phyloP scores from a whole-genome alignment of 2,329 filamentous ascomycete species.

The Exophiala sideris region DNA sequence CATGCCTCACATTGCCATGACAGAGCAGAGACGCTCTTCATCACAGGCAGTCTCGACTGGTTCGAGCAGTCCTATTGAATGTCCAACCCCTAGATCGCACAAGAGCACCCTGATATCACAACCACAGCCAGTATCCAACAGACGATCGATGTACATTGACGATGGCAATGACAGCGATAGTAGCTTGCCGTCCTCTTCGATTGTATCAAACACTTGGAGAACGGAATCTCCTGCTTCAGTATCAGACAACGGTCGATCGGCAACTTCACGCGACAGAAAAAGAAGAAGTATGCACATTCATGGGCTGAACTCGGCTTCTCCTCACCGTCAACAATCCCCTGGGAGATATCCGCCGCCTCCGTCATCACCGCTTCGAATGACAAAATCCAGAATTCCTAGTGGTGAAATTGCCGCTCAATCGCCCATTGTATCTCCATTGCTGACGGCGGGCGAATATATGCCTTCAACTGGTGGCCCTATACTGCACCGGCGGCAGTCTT shows the following conservation, averaged over 20 bases:
- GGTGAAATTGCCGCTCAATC: conserved; percentile 52
- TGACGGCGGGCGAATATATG: conserved; percentile 70
- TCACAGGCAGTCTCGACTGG: conserved; percentile 71
- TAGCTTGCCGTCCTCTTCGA: conserved; percentile 76
- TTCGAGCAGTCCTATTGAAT: conserved; percentile 86
- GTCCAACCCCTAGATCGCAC: conserved; percentile 84
- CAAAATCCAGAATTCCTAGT: conserved; percentile 69
- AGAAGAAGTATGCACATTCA: conserved; percentile 82
- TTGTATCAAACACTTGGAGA: conserved; percentile 66
- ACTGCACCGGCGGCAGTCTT: conserved; percentile 80
- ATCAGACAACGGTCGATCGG: conserved; percentile 69
- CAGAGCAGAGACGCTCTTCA: conserved; percentile 51
- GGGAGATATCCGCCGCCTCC: conserved; percentile 71
- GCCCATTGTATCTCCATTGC: conserved; percentile 83
- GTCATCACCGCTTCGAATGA: conserved; percentile 80
- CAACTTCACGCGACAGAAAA: conserved; percentile 78
- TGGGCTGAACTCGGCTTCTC: conserved; percentile 64
- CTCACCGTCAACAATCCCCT: conserved; percentile 83
- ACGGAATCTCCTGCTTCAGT: conserved; percentile 82
- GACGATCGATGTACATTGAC: conserved; percentile 73
- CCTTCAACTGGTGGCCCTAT: conserved; percentile 45
- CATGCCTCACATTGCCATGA: conserved; percentile 40
- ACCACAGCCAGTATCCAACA: conserved; percentile 61
- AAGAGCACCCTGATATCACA: conserved; percentile 59
- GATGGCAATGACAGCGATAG: conserved; percentile 87